Conservation (phyloP, 306 rosid species). For the Vicia sativa region DNA sequence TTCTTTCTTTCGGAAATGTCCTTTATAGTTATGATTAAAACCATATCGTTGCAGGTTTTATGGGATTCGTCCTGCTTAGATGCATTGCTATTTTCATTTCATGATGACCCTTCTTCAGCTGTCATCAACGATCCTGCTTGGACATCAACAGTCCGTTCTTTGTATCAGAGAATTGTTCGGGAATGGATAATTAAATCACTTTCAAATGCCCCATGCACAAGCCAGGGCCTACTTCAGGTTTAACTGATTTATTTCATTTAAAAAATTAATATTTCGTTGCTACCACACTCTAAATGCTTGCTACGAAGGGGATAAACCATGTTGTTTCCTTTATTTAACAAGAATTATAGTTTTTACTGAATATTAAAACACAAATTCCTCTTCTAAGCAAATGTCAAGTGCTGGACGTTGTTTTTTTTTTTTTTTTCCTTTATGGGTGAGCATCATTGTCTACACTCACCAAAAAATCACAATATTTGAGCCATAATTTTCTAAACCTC, state of each 20-base stretch:
- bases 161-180: conserved; percentile 90
- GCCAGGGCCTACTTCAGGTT: conserved; percentile 99
- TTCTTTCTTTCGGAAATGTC: conserved; percentile 27
- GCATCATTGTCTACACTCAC: conserved; percentile 10
- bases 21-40: conserved; percentile 38
- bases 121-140: conserved; percentile 93
- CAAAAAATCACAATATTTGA: neutral
- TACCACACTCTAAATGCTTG: conserved; percentile 19
- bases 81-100: conserved; percentile 82
- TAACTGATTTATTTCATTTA: conserved; percentile 37
- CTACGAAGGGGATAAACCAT: conserved; percentile 19
- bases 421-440: neutral
- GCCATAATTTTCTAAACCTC: conserved; percentile 12
- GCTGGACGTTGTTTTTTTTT: neutral
- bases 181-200: conserved; percentile 94
- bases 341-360: neutral
- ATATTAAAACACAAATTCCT: conserved; percentile 15
- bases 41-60: conserved; percentile 69
- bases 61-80: conserved; percentile 94
- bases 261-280: conserved; percentile 27
- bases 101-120: conserved; percentile 68
- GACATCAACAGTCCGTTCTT: conserved; percentile 78
- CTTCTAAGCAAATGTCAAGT: conserved; percentile 18
- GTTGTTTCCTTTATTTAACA: conserved; percentile 28
- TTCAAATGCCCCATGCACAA: conserved; percentile 93